Percentiles rank a stretch among this genome's conserved stretches.
phyloP scores from a whole-genome alignment of 2,329 filamentous ascomycete species.

The Amesomyces nigricolor region DNA sequence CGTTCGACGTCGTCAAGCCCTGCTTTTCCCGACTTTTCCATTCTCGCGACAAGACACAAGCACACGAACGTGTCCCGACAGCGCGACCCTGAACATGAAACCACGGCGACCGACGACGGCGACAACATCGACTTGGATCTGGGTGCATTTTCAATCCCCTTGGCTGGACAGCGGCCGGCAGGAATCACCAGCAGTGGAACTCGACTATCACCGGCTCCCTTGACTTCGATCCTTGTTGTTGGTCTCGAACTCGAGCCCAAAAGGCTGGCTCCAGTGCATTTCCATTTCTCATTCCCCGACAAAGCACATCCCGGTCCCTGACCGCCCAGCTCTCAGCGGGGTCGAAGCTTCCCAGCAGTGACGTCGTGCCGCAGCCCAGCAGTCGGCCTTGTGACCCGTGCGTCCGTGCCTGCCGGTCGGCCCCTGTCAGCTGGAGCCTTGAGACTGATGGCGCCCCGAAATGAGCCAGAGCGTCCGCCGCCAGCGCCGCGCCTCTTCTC shows the following conservation, averaged over 20 bases:
- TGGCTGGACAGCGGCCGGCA: background rate
- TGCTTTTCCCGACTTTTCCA: background rate
- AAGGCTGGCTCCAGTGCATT: background rate
- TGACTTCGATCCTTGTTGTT: background rate
- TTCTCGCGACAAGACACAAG: background rate
- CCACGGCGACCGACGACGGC: background rate
- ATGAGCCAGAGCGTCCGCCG: constrained; percentile 36
- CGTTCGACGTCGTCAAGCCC: background rate
- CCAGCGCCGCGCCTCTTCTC: constrained; percentile 44
- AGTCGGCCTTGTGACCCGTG: background rate
- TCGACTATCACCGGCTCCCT: background rate
- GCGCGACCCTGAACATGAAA: background rate
- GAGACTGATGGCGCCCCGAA: constrained; percentile 33
- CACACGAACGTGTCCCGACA: background rate
- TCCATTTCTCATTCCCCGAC: background rate
- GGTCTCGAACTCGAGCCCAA: background rate
- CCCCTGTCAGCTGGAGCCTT: background rate
- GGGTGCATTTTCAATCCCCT: background rate
- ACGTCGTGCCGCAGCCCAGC: constrained; percentile 1
- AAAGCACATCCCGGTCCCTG: background rate
- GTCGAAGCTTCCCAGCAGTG: background rate
- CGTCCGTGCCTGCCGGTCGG: constrained; percentile 16
- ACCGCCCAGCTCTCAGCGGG: background rate
- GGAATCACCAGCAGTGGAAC: background rate
- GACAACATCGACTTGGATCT: background rate